Percentiles rank a stretch among this genome's conserved stretches.
Conservation (phyloP, 2,329 filamentous ascomycete genomes). For the Lachnum nothofagi region DNA sequence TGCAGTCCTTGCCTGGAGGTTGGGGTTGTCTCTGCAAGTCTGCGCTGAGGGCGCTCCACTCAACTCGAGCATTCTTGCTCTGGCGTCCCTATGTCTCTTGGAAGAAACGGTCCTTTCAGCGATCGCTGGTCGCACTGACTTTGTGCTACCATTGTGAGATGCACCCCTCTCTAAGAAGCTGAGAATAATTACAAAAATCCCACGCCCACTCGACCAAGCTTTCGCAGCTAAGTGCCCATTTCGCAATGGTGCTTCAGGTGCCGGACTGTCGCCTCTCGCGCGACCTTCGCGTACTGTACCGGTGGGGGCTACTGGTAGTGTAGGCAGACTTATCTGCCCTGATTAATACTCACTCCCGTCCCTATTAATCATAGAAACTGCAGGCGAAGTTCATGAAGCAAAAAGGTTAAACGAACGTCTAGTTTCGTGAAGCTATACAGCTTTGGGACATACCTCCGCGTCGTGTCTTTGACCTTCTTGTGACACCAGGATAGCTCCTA, state of each 20-base stretch:
- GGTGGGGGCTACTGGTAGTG: no score
- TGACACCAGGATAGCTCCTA: no score
- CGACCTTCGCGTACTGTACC: neutral
- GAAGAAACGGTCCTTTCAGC: neutral
- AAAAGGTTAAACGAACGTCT: neutral
- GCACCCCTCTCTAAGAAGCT: no score
- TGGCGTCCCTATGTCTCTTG: conserved; percentile 4
- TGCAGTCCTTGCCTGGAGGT: conserved; percentile 4
- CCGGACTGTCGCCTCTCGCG: neutral
- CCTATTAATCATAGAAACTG: neutral
- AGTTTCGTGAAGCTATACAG: neutral
- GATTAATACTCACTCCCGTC: neutral
- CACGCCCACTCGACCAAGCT: neutral
- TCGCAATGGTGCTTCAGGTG: no score
- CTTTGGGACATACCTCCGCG: conserved; percentile 14
- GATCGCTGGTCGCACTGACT: neutral
- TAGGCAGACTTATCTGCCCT: neutral
- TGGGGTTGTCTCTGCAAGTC: neutral
- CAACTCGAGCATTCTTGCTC: conserved; percentile 10
- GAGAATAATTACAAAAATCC: neutral
- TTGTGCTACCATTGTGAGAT: neutral
- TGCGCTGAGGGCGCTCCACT: neutral
- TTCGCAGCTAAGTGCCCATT: neutral
- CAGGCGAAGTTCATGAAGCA: neutral
- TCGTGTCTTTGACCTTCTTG: neutral